Conservation (phyloP, 1,284 basidiomycete species). For the Blastosporella zonata region DNA sequence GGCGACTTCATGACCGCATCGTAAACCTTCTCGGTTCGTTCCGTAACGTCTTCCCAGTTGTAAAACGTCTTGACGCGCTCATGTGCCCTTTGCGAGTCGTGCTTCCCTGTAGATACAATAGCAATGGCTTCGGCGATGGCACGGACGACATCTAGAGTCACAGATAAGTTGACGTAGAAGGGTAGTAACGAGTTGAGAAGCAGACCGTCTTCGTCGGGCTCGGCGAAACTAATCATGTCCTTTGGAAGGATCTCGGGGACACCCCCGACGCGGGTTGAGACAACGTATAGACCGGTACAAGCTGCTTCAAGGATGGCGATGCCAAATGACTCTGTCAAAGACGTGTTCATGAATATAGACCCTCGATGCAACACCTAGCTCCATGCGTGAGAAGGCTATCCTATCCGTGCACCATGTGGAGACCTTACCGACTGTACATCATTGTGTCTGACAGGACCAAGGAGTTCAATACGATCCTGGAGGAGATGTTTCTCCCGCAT, state of each 20-base stretch:
- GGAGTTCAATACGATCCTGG: conserved; percentile 87
- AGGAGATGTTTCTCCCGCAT: conserved; percentile 91
- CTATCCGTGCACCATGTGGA: background rate
- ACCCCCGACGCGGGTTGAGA: conserved; percentile 92
- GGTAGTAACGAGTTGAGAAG: conserved; percentile 1
- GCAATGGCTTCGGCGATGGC: conserved; percentile 81
- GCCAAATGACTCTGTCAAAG: conserved; percentile 95
- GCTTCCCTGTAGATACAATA: conserved; percentile 64
- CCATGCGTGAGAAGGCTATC: background rate
- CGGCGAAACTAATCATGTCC: conserved; percentile 93
- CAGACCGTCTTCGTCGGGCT: conserved; percentile 79
- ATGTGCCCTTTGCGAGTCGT: conserved; percentile 81
- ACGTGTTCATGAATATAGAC: conserved; percentile 93
- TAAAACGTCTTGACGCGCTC: conserved; percentile 81
- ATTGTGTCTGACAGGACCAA: conserved; percentile 78
- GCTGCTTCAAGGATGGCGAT: conserved; percentile 97
- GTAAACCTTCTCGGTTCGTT: conserved; percentile 85
- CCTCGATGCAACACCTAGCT: conserved; percentile 77
- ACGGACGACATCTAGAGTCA: conserved; percentile 71
- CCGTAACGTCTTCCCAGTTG: conserved; percentile 81
- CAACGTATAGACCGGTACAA: conserved; percentile 91
- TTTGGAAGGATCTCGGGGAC: conserved; percentile 93
- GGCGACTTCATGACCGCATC: conserved; percentile 57
- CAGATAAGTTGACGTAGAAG: background rate
- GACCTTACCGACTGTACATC: conserved; percentile 69